Percentiles rank a stretch among this genome's conserved stretches.
These are phyloP conservation scores for Rhipidocladum racemiflorum DNA, from an alignment of 176 grass and related monocot species.

Conservation along the genomic window DNA sequence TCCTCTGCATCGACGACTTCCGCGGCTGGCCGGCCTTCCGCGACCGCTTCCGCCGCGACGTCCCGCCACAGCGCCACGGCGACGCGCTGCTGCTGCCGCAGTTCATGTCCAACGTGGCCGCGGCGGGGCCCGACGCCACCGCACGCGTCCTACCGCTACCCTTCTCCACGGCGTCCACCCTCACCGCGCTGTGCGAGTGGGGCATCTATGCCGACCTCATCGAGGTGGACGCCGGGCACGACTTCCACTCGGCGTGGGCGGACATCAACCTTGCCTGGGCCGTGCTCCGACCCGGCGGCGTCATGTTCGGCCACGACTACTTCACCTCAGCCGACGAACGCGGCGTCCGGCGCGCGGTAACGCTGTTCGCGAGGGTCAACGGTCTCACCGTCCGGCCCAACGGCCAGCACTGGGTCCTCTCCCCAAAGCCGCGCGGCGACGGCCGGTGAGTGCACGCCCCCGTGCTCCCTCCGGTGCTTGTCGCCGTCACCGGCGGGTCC, in stretches of 20 bases:
- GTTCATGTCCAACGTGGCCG: conserved; percentile 86
- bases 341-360: conserved; percentile 83
- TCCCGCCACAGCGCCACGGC: conserved; percentile 52
- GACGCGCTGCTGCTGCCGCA: conserved; percentile 81
- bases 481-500: conserved; percentile 26
- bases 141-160: conserved; percentile 62
- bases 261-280: conserved; percentile 95
- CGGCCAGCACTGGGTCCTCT: conserved; percentile 95
- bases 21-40: conserved; percentile 87
- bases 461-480: background rate
- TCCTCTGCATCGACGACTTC: conserved; percentile 98
- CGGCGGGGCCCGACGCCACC: conserved; percentile 29
- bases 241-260: conserved; percentile 98
- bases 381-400: conserved; percentile 63
- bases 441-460: background rate
- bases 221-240: conserved; percentile 96
- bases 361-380: conserved; percentile 73
- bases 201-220: conserved; percentile 90
- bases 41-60: conserved; percentile 61
- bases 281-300: conserved; percentile 84
- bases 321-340: conserved; percentile 74
- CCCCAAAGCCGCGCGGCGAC: conserved; percentile 50
- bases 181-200: conserved; percentile 78
- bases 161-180: conserved; percentile 81
- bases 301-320: conserved; percentile 98